Evolutionary conservation across 164 flowering plant genomes (phyloP), one percentile per base, ranked within the genome.

Genomic region (Kingdonia uniflora): DNA sequence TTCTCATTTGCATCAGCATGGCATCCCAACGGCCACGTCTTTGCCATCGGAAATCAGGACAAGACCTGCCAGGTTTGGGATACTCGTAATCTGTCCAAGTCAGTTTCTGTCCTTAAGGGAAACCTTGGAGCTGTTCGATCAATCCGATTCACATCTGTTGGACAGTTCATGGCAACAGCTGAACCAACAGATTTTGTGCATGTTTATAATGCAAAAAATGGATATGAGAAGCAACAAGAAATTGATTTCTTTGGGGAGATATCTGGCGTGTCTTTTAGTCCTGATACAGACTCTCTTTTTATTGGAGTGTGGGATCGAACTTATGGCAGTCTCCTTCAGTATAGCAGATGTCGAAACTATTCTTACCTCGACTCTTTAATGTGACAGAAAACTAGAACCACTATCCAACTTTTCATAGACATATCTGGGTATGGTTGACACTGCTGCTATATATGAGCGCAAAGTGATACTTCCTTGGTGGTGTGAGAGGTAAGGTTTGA

Each of bases 111-210:
- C 17, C 73, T 91, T 21, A 79, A 79, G 71, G 95, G 96, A 12
- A 87, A 92, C 59, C 74, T 92, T n/a, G 95, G 98, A 21, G 98
- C 98, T 2, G 68, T 85, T 37, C 62, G 96, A 43, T 92, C 98
- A 1, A 84, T 91, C 41, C 85, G 94, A 5, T 92, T 74, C 70
- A 58, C 87, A 25, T 77, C 94, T 15, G 96, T 87, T 69, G 98
- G 98, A 0, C 76, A 59, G 59, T 87, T 74, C 72, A 78, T 91
- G 90, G 84, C 92, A 26, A 79, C 73, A 73, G 98, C 95, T 1
- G 98, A 91, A 68, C 88, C 98, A 42, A 96, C 98, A 12, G 98
- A 91, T 60, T 91, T 84, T 51, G 94, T 91, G 26, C 98, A 91
- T 45, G 74, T 91, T 6, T 91, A 68, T 62, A 87, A 81, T 61